Evolutionary conservation across 2,329 filamentous ascomycete genomes (phyloP).

Genomic region (Sporothrix pallida): DNA sequence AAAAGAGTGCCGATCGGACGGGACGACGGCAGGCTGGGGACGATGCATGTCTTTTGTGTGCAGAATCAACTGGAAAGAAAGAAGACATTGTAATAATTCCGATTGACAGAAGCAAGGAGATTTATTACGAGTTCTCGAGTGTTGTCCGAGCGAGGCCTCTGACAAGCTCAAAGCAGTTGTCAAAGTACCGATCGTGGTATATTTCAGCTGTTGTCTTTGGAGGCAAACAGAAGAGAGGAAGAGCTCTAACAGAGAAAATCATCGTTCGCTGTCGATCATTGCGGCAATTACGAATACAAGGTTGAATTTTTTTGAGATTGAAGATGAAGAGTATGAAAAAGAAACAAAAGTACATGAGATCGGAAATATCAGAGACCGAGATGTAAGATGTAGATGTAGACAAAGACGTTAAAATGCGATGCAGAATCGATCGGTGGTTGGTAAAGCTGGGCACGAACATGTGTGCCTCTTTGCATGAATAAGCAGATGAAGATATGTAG

Average conservation of each 20-base stretch:
- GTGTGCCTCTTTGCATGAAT: not conserved
- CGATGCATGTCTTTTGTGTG: not conserved
- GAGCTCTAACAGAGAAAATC: not conserved
- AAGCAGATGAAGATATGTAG: not conserved
- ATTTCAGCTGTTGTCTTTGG: not conserved
- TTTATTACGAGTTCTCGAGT: not conserved
- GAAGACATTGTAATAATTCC: not conserved
- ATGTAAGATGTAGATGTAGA: not conserved
- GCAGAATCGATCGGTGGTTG: not conserved
- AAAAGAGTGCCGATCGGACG: not conserved
- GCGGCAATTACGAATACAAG: not conserved
- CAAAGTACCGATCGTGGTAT: not conserved
- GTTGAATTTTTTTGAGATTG: slow-evolving; percentile 16
- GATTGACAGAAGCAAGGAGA: not conserved
- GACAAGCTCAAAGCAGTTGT: not conserved
- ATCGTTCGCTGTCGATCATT: not conserved
- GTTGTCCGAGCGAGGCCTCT: not conserved
- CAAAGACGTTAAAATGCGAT: not conserved
- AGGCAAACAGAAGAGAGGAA: not conserved
- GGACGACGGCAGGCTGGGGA: slow-evolving; percentile 12
- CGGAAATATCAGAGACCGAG: not conserved
- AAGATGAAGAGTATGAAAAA: slow-evolving; percentile 63
- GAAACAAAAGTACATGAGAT: not conserved
- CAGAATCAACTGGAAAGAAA: not conserved
- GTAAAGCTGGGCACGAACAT: not conserved